Evolutionary conservation across 495 filamentous ascomycete species (phyloP), one percentile per base, ranked within the genome.

Genomic region (Hypoxylon fragiforme): DNA sequence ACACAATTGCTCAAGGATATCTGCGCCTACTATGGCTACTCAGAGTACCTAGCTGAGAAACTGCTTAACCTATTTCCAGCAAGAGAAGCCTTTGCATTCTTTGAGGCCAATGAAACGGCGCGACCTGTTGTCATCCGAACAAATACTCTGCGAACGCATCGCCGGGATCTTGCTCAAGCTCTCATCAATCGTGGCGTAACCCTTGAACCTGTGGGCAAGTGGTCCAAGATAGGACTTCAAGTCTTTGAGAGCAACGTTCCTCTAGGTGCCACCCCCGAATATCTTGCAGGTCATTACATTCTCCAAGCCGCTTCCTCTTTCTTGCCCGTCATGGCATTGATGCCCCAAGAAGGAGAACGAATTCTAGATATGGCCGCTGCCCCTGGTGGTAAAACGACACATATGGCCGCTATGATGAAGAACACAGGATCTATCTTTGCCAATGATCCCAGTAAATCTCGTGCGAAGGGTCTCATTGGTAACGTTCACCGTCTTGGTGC

Each of bases 101-200:
- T 98, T 73, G 94, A 98, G 70, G 92, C 92, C 36, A 98, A 98
- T 81, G 94, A 98, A 73, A 90, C 88, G 16, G 80, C 88, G 14
- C 85, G 92, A 39, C 92, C 92, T 1, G 83, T 97, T 37, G 70
- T 72, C 21, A 79, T 83, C 49, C 88, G 94, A 72, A 97, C 94
- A 41, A 98, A 98, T 68, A 97, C 94, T 5, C 81, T 98, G 36
- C 87, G 89, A 47, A 97, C 95, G 7, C 90, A 92, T 70, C 86
- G 94, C 50, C 81, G 94, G 59, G 90, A 95, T 36, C 84, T 98
- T 16, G 94, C 94, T 20, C 92, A 97, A 68, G 83, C 91, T 2
- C 81, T 98, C 31, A 98, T 98, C 78, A 97, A 96, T 75, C 90
- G 94, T 42, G 94, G 94, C 51, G 94, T 97, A 35, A 92, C 91